Evolutionary conservation across 2,329 filamentous ascomycete genomes (phyloP).

Genomic region (Nemania diffusa): DNA sequence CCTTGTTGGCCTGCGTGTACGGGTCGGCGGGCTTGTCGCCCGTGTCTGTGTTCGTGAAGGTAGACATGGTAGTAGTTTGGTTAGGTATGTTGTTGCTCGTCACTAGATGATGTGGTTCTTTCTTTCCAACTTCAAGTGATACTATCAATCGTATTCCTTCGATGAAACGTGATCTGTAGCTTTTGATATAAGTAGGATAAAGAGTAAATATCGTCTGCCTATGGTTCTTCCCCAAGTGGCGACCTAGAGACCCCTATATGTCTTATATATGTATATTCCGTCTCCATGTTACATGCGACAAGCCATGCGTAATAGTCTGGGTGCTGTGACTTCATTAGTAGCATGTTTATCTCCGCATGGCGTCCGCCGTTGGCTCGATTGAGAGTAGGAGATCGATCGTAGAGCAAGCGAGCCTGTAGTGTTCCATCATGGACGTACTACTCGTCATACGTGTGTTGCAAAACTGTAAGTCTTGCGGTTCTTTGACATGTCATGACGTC

Average conservation of each 20-base stretch:
- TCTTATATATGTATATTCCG: neutral
- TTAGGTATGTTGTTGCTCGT: neutral
- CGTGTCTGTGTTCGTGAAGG: slow-evolving; percentile 69
- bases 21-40: slow-evolving; percentile 75
- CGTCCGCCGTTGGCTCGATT: slow-evolving; percentile 4
- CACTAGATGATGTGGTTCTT: neutral
- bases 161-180: too few relatives aligned
- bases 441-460: slow-evolving; percentile 21
- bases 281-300: neutral
- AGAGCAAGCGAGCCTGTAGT: neutral
- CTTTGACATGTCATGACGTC: slow-evolving; percentile 40
- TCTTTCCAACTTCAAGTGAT: neutral
- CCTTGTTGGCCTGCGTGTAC: slow-evolving; percentile 78
- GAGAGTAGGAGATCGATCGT: neutral
- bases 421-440: slow-evolving; percentile 43
- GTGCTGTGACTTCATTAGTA: slow-evolving; percentile 16
- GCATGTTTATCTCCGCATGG: neutral
- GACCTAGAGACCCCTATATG: neutral
- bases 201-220: neutral
- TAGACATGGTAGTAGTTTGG: slow-evolving; percentile 52
- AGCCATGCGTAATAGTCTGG: neutral
- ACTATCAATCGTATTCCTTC: neutral
- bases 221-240: neutral
- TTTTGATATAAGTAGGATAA: neutral
- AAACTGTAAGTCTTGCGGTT: neutral